Evolutionary conservation across 192 early-diverging fungal genomes (phyloP), one percentile per base, ranked within the genome.

Genomic region (Coemansia sp.): DNA sequence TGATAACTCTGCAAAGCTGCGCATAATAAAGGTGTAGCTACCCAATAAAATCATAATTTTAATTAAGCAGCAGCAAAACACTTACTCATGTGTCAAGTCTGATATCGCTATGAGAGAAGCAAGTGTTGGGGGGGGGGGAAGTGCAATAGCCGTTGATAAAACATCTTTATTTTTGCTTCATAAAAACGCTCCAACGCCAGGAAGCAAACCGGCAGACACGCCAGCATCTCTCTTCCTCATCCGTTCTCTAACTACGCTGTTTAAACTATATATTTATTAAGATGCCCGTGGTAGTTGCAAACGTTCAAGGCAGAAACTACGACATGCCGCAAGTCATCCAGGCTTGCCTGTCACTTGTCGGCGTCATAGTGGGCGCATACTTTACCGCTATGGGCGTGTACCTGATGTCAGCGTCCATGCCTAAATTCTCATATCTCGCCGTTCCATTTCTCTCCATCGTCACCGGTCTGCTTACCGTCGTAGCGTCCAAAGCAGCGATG

Each of bases 291-390:
- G 11, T 53, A 29, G 50, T 53, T 29, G 25, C 25, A 29, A 29
- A 25, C 25, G 11, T 53, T 1, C 50, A 53, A 14, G 17, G 41
- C 55, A 31, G 8, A 0, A 44, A 31, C 14, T 23, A 31, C 25
- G 55, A 51, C 44, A 27, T 63, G 41, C 9, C 58, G 34, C 19
- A 25, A n/a, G 11, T 34, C 9, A 8, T 59, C 0, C 25, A 67
- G 12, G 53, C 27, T 17, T 21, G 19, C 0, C 37, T 67, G 9
- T 7, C 69, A 0, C 21, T 34, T 3, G 31, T 37, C 34, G 64
- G 64, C 12, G 65, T 51, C 2, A 25, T 76, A 12, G 31, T 67
- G 5, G 74, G 74, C 51, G 60, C 61, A 15, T 50, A 42, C 0
- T 46, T 67, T 1, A 36, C 41, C 12, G 59, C 65, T 4, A 1